Conservation (phyloP, 2,329 filamentous ascomycete genomes). For the Alternaria angustiovoidea region DNA sequence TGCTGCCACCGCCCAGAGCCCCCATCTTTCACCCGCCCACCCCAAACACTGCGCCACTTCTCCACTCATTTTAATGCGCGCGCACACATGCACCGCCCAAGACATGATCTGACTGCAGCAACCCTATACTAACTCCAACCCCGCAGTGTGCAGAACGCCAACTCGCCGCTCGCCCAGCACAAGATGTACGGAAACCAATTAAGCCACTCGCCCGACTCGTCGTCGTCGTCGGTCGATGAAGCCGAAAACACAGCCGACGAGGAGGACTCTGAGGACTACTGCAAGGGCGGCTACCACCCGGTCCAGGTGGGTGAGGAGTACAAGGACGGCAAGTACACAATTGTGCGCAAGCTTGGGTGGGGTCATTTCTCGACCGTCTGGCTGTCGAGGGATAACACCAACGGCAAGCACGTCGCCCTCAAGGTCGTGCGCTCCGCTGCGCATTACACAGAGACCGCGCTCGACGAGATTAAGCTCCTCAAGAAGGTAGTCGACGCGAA, state of each 20-base stretch:
- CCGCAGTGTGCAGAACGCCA: constrained; percentile 58
- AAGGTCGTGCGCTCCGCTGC: constrained; percentile 98
- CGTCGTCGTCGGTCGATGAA: constrained; percentile 79
- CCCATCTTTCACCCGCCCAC: constrained; percentile 4
- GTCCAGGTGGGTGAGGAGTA: constrained; percentile 94
- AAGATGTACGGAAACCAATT: constrained; percentile 64
- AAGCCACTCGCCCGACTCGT: constrained; percentile 78
- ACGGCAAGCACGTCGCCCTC: constrained; percentile 91
- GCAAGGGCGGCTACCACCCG: constrained; percentile 98
- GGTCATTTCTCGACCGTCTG: constrained; percentile 99
- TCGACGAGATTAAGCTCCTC: constrained; percentile 98
- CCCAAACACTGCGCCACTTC: constrained; percentile 5
- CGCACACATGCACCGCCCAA: constrained; percentile 13
- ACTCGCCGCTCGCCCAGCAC: constrained; percentile 55
- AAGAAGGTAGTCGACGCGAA: constrained; percentile 97
- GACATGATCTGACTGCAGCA: constrained; percentile 3
- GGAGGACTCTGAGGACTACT: constrained; percentile 99
- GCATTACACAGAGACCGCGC: constrained; percentile 97
- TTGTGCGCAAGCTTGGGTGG: constrained; percentile 96
- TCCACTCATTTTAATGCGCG: constrained; percentile 12
- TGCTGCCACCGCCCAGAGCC: constrained; percentile 5
- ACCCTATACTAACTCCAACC: constrained; percentile 27
- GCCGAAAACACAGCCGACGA: constrained; percentile 95
- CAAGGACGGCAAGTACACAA: constrained; percentile 96
- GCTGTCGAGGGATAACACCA: constrained; percentile 82